Evolutionary conservation across 2,329 filamentous ascomycete species (phyloP).

Genomic region (Pseudocercospora eumusae): DNA sequence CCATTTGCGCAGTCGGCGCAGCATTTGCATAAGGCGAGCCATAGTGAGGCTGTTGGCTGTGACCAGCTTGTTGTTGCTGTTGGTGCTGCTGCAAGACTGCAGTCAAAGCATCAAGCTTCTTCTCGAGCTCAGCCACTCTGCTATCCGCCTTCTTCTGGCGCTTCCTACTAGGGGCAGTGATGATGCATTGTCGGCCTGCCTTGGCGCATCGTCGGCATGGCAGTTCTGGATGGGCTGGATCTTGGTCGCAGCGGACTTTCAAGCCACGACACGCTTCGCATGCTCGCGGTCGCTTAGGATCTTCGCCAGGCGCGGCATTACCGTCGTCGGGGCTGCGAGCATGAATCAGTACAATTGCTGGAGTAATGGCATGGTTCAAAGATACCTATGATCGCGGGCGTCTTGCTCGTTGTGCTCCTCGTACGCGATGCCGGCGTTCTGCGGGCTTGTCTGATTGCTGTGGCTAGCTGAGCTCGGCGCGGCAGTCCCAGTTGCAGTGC

Average conservation of each 20-base stretch:
- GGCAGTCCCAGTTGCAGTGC: constrained; percentile 5
- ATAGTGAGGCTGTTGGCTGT: constrained; percentile 20
- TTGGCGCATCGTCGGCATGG: constrained; percentile 70
- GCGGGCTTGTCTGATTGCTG: constrained; percentile 34
- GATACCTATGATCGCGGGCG: constrained; percentile 20
- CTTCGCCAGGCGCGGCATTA: constrained; percentile 31
- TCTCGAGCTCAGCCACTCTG: constrained; percentile 84
- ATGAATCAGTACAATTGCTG: neutral
- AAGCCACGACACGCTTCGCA: constrained; percentile 52
- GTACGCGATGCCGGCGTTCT: constrained; percentile 13
- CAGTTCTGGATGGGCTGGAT: constrained; percentile 61
- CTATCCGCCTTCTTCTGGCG: constrained; percentile 90
- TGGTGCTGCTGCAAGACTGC: constrained; percentile 65
- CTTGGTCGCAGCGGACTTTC: constrained; percentile 78
- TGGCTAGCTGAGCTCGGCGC: constrained; percentile 23
- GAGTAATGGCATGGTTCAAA: no score
- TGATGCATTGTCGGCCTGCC: constrained; percentile 73
- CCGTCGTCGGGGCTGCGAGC: constrained; percentile 17
- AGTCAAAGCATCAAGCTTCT: constrained; percentile 86
- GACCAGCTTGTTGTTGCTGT: constrained; percentile 26
- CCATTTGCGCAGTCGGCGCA: constrained; percentile 21
- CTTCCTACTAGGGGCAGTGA: constrained; percentile 74
- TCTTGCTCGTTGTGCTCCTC: constrained; percentile 19
- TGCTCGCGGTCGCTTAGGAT: constrained; percentile 50
- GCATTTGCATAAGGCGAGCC: constrained; percentile 14